Evolutionary conservation across 192 early-diverging fungal species (phyloP), one percentile per base, ranked within the genome.

Genomic region (Funneliformis mosseae): DNA sequence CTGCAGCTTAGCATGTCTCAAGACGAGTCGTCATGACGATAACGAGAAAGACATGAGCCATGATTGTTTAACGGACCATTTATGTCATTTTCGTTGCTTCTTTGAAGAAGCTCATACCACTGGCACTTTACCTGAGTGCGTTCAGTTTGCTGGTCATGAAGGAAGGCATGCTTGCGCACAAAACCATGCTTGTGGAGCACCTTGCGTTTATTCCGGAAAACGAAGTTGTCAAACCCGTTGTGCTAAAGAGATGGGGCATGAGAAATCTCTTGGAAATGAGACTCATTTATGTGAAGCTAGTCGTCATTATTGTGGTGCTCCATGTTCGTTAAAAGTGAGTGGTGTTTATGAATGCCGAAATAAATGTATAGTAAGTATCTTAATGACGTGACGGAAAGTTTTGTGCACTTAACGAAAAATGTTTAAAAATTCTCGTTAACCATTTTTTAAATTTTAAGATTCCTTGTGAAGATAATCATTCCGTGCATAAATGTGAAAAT

Each of bases 241-340:
- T 16, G 45, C 73, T 21, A 67, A 64, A 48, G 62, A 81, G 16
- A 38, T 43, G 5, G 74, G 78, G 12, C 84, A 85, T 59, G 38
- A 78, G 50, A 25, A 48, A 21, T 25, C 39, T 55, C 59, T 8
- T 14, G 74, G 62, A 45, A 80, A 71, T 23, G 63, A 64, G 23
- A 76, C 48, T 59, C 84, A 85, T 77, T 50, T 73, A 38, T 85
- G 84, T 45, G 67, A 75, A 43, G 63, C 84, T 7, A 46, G 18
- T 4, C 23, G 50, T 16, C 84, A 85, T 85, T 83, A 64, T 46
- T 85, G 84, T 60, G 84, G 83, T 21, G 21, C 59, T 33, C 42
- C 83, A 23, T 85, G 84, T 62, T 85, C 84, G 11, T 79, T 85
- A 21, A 75, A 62, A 59, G 33, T 33, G 16, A 73, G 38, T 4